Base-by-base conservation (phyloP, 1,139 yeast genomes). In the Suhomyces choctaworum region DNA sequence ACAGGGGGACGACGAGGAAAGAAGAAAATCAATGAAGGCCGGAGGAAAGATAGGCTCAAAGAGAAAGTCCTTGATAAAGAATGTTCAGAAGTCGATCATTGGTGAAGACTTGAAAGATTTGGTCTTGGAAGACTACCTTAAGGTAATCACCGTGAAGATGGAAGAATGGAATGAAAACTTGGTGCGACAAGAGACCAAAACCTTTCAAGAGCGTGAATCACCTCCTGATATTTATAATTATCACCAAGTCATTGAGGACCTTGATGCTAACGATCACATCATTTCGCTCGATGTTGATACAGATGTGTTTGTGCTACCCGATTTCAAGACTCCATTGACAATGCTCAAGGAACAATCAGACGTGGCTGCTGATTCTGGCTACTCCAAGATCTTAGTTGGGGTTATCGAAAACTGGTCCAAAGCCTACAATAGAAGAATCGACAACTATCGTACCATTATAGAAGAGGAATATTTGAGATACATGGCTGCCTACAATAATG, bases 311-410 rank as follows among this genome's bases (percentile, higher is more conserved):
- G 87, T 88, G 32, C 56, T 70, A 37, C 76, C 76, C 4, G 75
- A 70, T 44, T 70, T 70, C 51, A 69, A 65, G 42, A 67, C 68
- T 2, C 66, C 75, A 0, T 80, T 87, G 56, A 78, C 85, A 33
- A 85, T 89, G 81, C 78, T 89, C 42, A 82, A 84, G 22, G 96
- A 88, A 54, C 96, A 89, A 56, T 83, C 89, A n/a, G 95, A 86
- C 47, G 94, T 86, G 8, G 95, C 96, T 0, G 88, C 92, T 0
- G 92, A 84, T 25, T 81, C 95, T 2, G 88, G 89, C 2, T 90
- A 86, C 56, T 88, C 92, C 8, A 76, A 82, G 45, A 85, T 89
- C 21, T 67, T 88, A 29, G 81, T 82, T 7, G 94, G 94, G n/a
- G 95, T 88, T 10, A 78, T 89, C 21, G 82, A 77, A 38, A 81